These are phyloP conservation scores for Leishmania martiniquensis DNA, from an alignment of 208 protist species.

Conservation along the genomic window DNA sequence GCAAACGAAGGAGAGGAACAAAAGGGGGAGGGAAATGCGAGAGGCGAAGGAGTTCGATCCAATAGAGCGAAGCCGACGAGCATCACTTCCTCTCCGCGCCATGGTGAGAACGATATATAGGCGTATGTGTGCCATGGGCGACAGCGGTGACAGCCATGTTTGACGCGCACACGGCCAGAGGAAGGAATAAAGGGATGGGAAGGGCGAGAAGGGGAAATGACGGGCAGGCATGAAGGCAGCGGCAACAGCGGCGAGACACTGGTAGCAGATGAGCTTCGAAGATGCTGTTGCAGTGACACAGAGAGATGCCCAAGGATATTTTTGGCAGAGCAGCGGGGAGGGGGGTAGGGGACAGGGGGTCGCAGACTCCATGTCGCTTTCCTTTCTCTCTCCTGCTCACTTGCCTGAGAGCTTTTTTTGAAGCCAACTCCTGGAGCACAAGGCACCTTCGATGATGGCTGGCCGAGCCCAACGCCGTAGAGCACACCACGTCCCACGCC, in stretches of 20 bases:
- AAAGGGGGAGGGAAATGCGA: neutral
- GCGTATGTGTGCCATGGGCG: neutral
- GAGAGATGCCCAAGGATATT: neutral
- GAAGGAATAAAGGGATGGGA: neutral
- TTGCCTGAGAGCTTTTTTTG: no score
- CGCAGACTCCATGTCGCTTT: neutral
- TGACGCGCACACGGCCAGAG: neutral
- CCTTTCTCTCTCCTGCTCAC: neutral
- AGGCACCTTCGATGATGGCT: neutral
- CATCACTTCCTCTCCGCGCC: neutral
- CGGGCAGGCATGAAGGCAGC: neutral
- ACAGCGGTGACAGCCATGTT: neutral
- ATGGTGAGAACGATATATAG: neutral
- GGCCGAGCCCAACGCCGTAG: neutral
- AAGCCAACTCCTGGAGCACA: neutral
- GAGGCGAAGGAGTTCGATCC: neutral
- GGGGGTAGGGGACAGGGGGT: neutral
- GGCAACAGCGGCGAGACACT: neutral
- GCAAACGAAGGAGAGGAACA: neutral
- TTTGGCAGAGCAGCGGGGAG: neutral
- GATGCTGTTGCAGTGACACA: no score
- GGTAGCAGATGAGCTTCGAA: neutral
- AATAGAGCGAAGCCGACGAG: neutral
- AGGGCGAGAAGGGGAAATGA: neutral
- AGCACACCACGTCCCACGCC: neutral